phyloP scores from a whole-genome alignment of 768 basidiomycete species.

The Serendipita sp. region DNA sequence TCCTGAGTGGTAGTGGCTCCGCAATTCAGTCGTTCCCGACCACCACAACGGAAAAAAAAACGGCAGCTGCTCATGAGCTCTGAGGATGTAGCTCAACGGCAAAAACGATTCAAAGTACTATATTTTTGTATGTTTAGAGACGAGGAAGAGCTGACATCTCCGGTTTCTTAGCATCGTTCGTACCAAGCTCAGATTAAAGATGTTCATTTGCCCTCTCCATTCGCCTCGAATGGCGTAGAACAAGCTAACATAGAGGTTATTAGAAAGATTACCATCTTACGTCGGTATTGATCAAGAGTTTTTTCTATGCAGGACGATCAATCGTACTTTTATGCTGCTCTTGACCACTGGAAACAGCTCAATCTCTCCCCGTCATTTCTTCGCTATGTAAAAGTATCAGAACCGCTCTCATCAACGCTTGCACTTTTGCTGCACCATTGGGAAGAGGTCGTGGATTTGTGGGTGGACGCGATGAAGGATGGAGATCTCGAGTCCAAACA shows the following conservation, averaged over 20 bases:
- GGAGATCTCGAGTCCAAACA: conserved; percentile 60
- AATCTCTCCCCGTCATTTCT: conserved; percentile 66
- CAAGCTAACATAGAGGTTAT: conserved; percentile 30
- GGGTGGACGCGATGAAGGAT: conserved; percentile 40
- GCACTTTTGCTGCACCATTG: conserved; percentile 70
- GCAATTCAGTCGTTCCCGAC: not conserved
- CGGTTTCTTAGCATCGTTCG: conserved; percentile 45
- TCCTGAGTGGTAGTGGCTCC: not conserved
- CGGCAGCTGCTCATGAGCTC: conserved; percentile 4
- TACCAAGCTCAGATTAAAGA: conserved; percentile 49
- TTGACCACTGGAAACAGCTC: conserved; percentile 64
- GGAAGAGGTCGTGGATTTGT: conserved; percentile 47
- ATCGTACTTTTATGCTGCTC: conserved; percentile 60
- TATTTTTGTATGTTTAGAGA: not conserved
- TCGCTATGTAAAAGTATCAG: conserved; percentile 45
- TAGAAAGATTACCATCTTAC: too few relatives aligned
- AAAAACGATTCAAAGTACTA: conserved; percentile 7
- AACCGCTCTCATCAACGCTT: conserved; percentile 54
- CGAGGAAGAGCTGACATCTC: not conserved
- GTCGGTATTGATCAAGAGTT: too few relatives aligned
- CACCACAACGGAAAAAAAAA: not conserved
- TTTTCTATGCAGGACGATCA: conserved; percentile 49
- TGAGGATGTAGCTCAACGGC: not conserved
- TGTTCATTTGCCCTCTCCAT: conserved; percentile 56
- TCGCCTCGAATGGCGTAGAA: conserved; percentile 36